These are phyloP conservation scores for Tricholoma saponaceum DNA, from an alignment of 768 basidiomycete genomes.

Conservation along the genomic window DNA sequence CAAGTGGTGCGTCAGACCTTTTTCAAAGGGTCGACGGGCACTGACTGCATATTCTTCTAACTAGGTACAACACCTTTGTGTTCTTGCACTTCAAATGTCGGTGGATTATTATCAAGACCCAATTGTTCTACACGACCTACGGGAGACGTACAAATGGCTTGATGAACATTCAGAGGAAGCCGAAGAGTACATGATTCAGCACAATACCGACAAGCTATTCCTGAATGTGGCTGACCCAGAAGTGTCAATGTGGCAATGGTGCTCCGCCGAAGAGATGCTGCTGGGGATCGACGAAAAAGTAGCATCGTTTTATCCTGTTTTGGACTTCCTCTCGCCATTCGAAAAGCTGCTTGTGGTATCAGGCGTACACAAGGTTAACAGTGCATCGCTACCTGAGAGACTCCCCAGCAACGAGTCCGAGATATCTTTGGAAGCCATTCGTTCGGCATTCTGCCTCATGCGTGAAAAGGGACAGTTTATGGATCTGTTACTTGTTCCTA, in stretches of 20 bases:
- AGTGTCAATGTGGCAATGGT: conserved; percentile 34
- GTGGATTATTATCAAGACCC: conserved; percentile 17
- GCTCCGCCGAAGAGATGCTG: conserved; percentile 33
- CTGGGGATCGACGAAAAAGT: conserved; percentile 32
- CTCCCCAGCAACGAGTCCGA: conserved; percentile 10
- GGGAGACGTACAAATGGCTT: conserved; percentile 41
- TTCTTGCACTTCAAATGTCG: conserved; percentile 27
- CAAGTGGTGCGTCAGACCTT: conserved; percentile 37
- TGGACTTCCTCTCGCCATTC: conserved; percentile 33
- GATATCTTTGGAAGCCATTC: too few relatives aligned
- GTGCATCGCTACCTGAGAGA: conserved; percentile 3
- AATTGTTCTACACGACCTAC: conserved; percentile 33
- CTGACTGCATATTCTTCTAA: neutral
- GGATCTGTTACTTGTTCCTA: conserved; percentile 32
- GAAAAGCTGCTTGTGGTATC: conserved; percentile 26
- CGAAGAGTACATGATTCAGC: conserved; percentile 10
- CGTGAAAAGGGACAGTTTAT: conserved; percentile 27
- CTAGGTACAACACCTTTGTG: conserved; percentile 40
- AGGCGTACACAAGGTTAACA: conserved; percentile 25
- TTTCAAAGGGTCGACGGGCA: neutral
- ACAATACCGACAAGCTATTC: conserved; percentile 29
- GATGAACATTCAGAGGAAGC: conserved; percentile 22
- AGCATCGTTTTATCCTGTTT: too few relatives aligned
- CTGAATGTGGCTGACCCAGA: conserved; percentile 42
- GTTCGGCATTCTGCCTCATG: conserved; percentile 30